Percentiles rank a stretch among this genome's conserved stretches.
phyloP scores from a whole-genome alignment of 495 filamentous ascomycete species.

The Aspergillus heteromorphus region DNA sequence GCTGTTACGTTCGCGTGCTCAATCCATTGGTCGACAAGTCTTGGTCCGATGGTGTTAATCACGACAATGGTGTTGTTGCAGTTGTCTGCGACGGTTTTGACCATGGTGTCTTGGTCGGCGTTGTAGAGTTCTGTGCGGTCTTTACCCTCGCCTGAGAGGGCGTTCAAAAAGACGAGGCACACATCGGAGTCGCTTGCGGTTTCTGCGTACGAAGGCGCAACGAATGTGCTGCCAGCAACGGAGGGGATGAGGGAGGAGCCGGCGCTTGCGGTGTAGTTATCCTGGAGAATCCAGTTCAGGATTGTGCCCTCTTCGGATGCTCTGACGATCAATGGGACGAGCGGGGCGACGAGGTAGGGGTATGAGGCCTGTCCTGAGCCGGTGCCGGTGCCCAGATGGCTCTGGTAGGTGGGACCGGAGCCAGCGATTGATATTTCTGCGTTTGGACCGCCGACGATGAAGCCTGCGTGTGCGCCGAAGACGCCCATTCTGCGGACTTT shows the following conservation, averaged over 20 bases:
- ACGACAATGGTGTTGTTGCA: slow-evolving; percentile 68
- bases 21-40: slow-evolving; percentile 37
- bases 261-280: slow-evolving; percentile 34
- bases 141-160: slow-evolving; percentile 53
- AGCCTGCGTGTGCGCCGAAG: slow-evolving; percentile 59
- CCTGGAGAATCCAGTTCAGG: slow-evolving; percentile 32
- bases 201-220: slow-evolving; percentile 4
- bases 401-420: slow-evolving; percentile 36
- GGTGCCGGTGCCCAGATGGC: slow-evolving; percentile 15
- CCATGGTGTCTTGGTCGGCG: slow-evolving; percentile 46
- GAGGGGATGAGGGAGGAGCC: slow-evolving; percentile 10
- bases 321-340: slow-evolving; percentile 49
- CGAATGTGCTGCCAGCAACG: slow-evolving; percentile 10
- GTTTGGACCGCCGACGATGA: slow-evolving; percentile 61
- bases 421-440: slow-evolving; percentile 26
- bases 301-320: slow-evolving; percentile 50
- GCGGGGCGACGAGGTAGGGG: slow-evolving; percentile 49
- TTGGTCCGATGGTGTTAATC: slow-evolving; percentile 54
- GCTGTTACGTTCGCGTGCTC: slow-evolving; percentile 58
- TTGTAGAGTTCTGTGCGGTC: slow-evolving; percentile 47
- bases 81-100: slow-evolving; percentile 48
- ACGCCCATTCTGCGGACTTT: slow-evolving; percentile 48
- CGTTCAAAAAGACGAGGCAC: slow-evolving; percentile 55
- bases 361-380: slow-evolving; percentile 31
- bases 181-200: slow-evolving; percentile 56